phyloP scores from a whole-genome alignment of 1,284 basidiomycete species.

The Rhodotorula sp. region DNA sequence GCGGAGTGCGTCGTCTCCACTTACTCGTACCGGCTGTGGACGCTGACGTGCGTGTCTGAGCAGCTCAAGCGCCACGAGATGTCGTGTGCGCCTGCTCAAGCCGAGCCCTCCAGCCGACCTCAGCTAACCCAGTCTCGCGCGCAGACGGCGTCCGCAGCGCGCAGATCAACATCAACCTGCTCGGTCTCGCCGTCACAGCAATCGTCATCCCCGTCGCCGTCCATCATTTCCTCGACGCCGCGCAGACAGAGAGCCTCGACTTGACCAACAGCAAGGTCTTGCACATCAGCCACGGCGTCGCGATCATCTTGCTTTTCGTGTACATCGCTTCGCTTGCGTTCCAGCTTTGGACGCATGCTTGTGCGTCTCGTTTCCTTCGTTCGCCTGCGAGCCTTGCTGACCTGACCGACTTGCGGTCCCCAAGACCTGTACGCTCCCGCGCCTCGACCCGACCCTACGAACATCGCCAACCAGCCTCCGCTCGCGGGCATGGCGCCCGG shows the following conservation, averaged over 20 bases:
- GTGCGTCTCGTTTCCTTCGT: conserved; percentile 15
- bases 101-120: no score
- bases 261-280: conserved; percentile 50
- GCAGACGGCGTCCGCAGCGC: conserved; percentile 61
- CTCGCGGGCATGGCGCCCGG: conserved; percentile 16
- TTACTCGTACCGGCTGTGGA: no score
- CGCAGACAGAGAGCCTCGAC: background rate
- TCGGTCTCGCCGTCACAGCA: conserved; percentile 68
- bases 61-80: conserved; percentile 55
- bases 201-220: conserved; percentile 68
- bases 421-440: conserved; percentile 6
- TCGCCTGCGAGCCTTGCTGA: no score
- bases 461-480: background rate
- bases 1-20: background rate
- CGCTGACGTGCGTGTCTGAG: no score
- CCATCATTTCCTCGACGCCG: conserved; percentile 50
- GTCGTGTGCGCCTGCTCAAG: conserved; percentile 47
- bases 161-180: conserved; percentile 74
- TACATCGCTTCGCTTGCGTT: conserved; percentile 50
- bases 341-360: conserved; percentile 62
- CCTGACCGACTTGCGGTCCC: no score
- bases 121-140: no score
- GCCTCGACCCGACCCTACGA: conserved; percentile 7
- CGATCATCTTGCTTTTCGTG: conserved; percentile 59
- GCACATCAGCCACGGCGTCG: conserved; percentile 54